Conservation (phyloP, 164 flowering plant species). For the Umbilicus rupestris region DNA sequence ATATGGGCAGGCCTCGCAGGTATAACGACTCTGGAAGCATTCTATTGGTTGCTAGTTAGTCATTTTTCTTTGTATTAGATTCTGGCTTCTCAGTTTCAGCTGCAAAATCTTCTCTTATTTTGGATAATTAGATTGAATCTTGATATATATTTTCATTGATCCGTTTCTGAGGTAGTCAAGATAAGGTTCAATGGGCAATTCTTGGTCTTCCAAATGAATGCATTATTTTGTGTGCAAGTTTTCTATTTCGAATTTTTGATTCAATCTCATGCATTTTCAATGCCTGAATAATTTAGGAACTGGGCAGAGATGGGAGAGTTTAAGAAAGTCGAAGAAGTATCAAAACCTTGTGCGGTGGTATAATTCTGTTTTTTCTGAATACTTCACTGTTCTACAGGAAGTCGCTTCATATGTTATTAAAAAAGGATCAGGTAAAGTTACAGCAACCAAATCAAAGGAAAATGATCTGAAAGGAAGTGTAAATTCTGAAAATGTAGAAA, state of each 20-base stretch:
- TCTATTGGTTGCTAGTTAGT: not conserved
- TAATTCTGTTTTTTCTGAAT: conserved; percentile 53
- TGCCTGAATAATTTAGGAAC: conserved; percentile 31
- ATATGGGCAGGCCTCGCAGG: conserved; percentile 92
- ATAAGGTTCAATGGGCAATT: too few relatives aligned
- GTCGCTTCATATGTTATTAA: conserved; percentile 46
- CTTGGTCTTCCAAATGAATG: not conserved
- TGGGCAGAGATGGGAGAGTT: conserved; percentile 92
- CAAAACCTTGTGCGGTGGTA: conserved; percentile 75
- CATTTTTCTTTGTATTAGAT: not conserved
- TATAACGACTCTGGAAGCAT: conserved; percentile 9
- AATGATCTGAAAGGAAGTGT: conserved; percentile 26
- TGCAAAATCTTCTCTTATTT: too few relatives aligned
- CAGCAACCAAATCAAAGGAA: conserved; percentile 24
- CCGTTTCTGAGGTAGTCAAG: too few relatives aligned
- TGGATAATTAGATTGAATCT: not conserved
- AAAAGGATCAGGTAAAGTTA: conserved; percentile 50
- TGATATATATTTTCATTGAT: too few relatives aligned
- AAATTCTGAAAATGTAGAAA: conserved; percentile 31
- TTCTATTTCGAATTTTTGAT: not conserved
- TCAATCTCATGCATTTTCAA: not conserved
- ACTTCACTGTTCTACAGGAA: conserved; percentile 35
- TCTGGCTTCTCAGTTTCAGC: too few relatives aligned
- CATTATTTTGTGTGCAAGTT: not conserved
- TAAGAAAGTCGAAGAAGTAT: conserved; percentile 78